Conservation (phyloP, 75 land plant species). For the Sequoiadendron giganteum region DNA sequence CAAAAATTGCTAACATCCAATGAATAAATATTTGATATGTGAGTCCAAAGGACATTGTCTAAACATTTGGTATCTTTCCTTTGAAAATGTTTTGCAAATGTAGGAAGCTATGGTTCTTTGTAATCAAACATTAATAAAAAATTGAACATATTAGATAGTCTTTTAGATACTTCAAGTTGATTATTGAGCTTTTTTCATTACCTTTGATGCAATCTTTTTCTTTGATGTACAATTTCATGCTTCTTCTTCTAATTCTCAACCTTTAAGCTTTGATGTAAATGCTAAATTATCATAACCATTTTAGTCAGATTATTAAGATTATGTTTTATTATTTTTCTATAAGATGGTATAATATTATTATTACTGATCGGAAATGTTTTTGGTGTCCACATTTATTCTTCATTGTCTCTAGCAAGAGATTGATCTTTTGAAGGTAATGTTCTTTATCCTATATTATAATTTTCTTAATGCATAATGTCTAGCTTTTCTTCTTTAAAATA, state of each 20-base stretch:
- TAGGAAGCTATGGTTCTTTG: background rate
- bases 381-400: background rate
- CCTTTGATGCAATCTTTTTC: background rate
- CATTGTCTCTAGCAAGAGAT: slow-evolving; percentile 84
- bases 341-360: background rate
- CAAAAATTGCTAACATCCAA: background rate
- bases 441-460: background rate
- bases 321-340: background rate
- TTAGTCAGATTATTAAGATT: background rate
- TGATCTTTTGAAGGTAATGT: slow-evolving; percentile 87
- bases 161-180: background rate
- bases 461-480: background rate
- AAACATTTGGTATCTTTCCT: background rate
- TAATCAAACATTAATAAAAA: background rate
- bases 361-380: slow-evolving; percentile 1
- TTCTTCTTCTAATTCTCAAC: background rate
- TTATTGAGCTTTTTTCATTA: background rate
- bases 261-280: background rate
- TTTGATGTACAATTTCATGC: background rate
- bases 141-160: background rate
- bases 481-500: background rate
- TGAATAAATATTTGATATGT: background rate
- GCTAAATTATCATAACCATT: background rate
- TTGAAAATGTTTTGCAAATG: background rate
- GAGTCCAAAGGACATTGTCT: background rate